Evolutionary conservation across 2,329 filamentous ascomycete species (phyloP).

Genomic region (Leptoxyphium fumago): DNA sequence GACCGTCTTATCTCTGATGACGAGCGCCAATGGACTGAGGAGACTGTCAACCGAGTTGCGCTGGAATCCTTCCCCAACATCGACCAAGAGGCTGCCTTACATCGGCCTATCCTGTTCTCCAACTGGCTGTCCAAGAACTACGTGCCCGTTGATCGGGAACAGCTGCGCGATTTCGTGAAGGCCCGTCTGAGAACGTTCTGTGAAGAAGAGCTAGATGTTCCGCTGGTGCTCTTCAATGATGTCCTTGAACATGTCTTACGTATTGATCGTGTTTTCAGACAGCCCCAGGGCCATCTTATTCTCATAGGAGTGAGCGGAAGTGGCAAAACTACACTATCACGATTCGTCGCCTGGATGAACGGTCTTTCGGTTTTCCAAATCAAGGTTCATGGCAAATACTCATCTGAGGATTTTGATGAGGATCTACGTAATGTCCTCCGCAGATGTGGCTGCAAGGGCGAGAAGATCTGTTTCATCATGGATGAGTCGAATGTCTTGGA

Average conservation of each 20-base stretch:
- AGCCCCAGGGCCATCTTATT: constrained; percentile 95
- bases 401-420: constrained; percentile 95
- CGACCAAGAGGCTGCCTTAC: constrained; percentile 74
- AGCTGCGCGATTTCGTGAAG: constrained; percentile 93
- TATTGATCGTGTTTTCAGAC: constrained; percentile 95
- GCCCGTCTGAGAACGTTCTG: constrained; percentile 95
- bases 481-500: constrained; percentile 97
- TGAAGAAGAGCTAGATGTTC: constrained; percentile 97
- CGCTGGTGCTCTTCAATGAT: constrained; percentile 97
- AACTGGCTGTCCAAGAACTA: constrained; percentile 99
- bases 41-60: constrained; percentile 73
- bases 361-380: constrained; percentile 98
- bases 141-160: constrained; percentile 86
- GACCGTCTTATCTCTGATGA: constrained; percentile 91
- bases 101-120: constrained; percentile 90
- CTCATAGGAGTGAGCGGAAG: constrained; percentile 96
- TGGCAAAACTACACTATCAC: constrained; percentile 93
- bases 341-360: constrained; percentile 99
- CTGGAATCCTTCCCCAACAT: constrained; percentile 91
- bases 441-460: constrained; percentile 88
- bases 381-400: constrained; percentile 98
- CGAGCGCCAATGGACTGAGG: constrained; percentile 88
- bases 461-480: constrained; percentile 99
- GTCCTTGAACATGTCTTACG: constrained; percentile 94
- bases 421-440: constrained; percentile 88